Base-by-base conservation (phyloP, 1,284 basidiomycete genomes). In the Trametes hirsuta region DNA sequence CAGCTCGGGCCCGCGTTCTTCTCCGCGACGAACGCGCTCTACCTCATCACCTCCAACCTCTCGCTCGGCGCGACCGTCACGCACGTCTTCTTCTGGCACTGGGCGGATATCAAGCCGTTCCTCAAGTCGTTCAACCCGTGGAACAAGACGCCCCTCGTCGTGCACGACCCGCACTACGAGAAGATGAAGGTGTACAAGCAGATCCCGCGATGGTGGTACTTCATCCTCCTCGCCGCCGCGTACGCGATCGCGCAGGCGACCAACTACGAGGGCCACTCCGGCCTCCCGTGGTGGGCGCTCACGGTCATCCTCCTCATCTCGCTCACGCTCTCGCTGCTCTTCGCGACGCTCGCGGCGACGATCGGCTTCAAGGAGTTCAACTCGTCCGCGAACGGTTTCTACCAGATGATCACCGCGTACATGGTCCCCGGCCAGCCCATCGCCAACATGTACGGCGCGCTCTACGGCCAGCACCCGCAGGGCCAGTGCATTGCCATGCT, bases 201-300 rank as follows among this genome's bases (percentile, higher is more conserved):
- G 61, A 83, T 85, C 4, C 85, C 84, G 4, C 80, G 81, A 73
- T 86, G 82, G 81, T 87, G 86, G 84, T 88, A 85, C 72, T 68
- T 79, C 24, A 63, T 73, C 15, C 73, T 82, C 6, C 77, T 86
- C 40, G 54, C 76, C 10, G 74, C 53, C 22, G 79, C 79, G 41
- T 78, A 83, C 63, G 76, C 77, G 5, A 82, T 82, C 73, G 81
- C 80, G 0, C 77, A 73, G 65, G 72, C 69, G 34, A 73, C 82
- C 9, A 80, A 83, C 67, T 85, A 86, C 66, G 81, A 80, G 30
- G 80, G 78, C 3, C 66, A 81, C 58, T 82, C 82, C 6, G 78
- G 79, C 41, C 73, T 86, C 21, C 82, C 83, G 9, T 84, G 82
- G 82, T 82, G 77, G 78, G 71, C 77, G 35, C 63, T 72, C 22